phyloP scores from a whole-genome alignment of 192 early-diverging fungal species.

The Backusella tuberculispora region DNA sequence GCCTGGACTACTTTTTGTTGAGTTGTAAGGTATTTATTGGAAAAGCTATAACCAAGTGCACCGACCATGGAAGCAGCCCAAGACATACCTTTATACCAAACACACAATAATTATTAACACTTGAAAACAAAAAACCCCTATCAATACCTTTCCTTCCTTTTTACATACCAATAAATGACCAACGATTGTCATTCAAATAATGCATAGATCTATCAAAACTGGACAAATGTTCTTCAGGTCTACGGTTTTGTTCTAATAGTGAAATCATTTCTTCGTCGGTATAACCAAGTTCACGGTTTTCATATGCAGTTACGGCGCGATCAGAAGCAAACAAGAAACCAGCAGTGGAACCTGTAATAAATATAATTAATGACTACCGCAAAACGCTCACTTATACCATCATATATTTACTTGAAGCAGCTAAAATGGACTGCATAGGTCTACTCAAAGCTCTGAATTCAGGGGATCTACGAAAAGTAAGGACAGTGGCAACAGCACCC shows the following conservation, averaged over 20 bases:
- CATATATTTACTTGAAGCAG: slow-evolving; percentile 37
- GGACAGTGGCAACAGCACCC: slow-evolving; percentile 40
- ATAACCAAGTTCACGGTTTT: slow-evolving; percentile 42
- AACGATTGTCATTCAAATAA: slow-evolving; percentile 43
- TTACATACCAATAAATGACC: slow-evolving; percentile 43
- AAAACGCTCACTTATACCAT: background rate
- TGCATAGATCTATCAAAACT: slow-evolving; percentile 25
- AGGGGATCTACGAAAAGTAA: slow-evolving; percentile 39
- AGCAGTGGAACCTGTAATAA: slow-evolving; percentile 34
- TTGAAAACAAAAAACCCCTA: background rate
- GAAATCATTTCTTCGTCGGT: slow-evolving; percentile 37
- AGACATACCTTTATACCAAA: slow-evolving; percentile 32
- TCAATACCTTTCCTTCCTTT: background rate
- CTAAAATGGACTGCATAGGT: slow-evolving; percentile 42
- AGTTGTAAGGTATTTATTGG: slow-evolving; percentile 51
- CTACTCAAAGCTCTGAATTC: slow-evolving; percentile 35
- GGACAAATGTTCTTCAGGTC: background rate
- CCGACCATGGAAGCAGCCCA: slow-evolving; percentile 49
- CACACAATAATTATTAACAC: background rate
- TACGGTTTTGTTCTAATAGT: background rate
- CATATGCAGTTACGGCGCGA: slow-evolving; percentile 36
- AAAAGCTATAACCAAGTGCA: slow-evolving; percentile 43
- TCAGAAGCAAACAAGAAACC: slow-evolving; percentile 44
- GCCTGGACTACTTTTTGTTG: slow-evolving; percentile 74
- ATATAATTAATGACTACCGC: background rate